A percentile compares a stretch with the other conserved stretches of the same genome.
Conservation (phyloP, 768 basidiomycete species). For the Russula sp. region DNA sequence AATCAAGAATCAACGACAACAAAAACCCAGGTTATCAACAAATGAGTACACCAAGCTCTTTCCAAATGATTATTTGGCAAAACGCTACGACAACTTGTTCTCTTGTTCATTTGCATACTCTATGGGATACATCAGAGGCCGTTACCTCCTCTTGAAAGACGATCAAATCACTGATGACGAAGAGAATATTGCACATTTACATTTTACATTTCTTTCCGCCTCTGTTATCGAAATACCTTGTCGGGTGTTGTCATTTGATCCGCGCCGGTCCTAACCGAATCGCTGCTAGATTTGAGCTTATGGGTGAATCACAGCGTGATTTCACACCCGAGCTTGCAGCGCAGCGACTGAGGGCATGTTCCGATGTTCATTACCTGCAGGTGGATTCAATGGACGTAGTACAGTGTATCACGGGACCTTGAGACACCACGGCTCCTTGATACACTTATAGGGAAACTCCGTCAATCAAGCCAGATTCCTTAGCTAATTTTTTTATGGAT, state of each 20-base stretch:
- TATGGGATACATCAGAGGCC: constrained; percentile 90
- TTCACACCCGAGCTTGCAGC: constrained; percentile 89
- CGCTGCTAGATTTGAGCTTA: constrained; percentile 70
- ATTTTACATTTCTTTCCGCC: constrained; percentile 88
- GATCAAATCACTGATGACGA: constrained; percentile 42
- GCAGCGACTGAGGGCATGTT: constrained; percentile 49
- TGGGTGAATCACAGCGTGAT: constrained; percentile 89
- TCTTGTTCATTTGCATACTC: constrained; percentile 89
- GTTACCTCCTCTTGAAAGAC: constrained; percentile 41
- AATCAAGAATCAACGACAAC: too few relatives aligned
- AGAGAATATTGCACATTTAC: constrained; percentile 68
- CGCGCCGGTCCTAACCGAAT: background rate
- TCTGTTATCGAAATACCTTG: constrained; percentile 84
- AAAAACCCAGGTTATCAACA: too few relatives aligned
- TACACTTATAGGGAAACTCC: too few relatives aligned
- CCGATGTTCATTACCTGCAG: constrained; percentile 59
- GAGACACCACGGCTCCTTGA: too few relatives aligned
- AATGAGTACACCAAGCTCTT: constrained; percentile 68
- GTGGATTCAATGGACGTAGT: constrained; percentile 22
- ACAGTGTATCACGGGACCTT: too few relatives aligned
- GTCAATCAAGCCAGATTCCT: too few relatives aligned
- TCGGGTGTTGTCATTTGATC: constrained; percentile 54
- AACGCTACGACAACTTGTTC: constrained; percentile 76
- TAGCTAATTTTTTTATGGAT: too few relatives aligned
- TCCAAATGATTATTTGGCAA: constrained; percentile 78